Percentiles rank a stretch among this genome's conserved stretches.
These are phyloP conservation scores for Coniochaeta prunicola DNA, from an alignment of 2,329 filamentous ascomycete species.

Conservation along the genomic window DNA sequence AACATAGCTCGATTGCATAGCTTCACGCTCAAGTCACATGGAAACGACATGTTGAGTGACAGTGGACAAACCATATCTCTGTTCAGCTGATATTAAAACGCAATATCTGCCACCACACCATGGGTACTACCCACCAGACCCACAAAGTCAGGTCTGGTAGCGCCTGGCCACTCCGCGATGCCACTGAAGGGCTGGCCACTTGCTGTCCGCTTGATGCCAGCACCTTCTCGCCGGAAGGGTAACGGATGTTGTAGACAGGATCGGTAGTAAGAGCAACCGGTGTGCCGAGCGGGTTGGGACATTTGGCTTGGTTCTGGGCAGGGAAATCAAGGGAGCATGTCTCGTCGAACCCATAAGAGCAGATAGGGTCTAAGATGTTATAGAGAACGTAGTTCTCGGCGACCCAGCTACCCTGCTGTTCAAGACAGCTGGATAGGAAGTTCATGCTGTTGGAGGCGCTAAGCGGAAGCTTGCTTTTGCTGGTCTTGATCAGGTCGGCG, in stretches of 20 bases:
- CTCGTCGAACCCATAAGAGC: not conserved
- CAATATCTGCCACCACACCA: not conserved
- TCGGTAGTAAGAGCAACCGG: slow-evolving; percentile 20
- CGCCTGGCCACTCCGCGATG: not conserved
- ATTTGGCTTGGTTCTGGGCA: slow-evolving; percentile 40
- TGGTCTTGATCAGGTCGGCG: not conserved
- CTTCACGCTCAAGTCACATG: no score
- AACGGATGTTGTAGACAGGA: slow-evolving; percentile 44
- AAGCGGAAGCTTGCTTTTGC: not conserved
- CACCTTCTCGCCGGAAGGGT: slow-evolving; percentile 37
- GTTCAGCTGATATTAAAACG: not conserved
- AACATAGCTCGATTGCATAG: no score
- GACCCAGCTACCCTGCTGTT: not conserved
- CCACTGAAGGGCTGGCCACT: not conserved
- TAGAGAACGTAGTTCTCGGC: not conserved
- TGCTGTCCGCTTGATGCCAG: slow-evolving; percentile 15
- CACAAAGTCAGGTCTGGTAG: not conserved
- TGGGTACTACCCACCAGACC: not conserved
- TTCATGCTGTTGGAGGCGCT: slow-evolving; percentile 3
- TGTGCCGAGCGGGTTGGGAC: slow-evolving; percentile 36
- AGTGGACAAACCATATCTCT: no score
- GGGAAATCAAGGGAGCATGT: not conserved
- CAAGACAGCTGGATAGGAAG: slow-evolving; percentile 1
- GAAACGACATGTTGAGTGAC: no score
- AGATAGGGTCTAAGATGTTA: not conserved